Evolutionary conservation across 2,329 filamentous ascomycete species (phyloP).

Genomic region (Leptosphaerulina australis): DNA sequence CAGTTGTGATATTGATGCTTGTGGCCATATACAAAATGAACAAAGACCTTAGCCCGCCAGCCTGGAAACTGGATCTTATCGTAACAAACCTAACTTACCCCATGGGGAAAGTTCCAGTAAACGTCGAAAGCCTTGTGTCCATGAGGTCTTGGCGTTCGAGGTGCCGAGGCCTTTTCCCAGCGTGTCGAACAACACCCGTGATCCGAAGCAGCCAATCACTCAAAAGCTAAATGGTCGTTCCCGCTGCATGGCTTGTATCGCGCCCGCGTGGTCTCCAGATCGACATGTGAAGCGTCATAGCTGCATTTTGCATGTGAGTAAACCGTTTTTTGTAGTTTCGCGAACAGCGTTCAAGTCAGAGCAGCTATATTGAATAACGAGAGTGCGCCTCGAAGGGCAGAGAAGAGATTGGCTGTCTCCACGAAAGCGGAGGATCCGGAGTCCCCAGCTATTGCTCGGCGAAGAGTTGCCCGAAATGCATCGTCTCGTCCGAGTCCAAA

Average conservation of each 20-base stretch:
- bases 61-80: slow-evolving; percentile 2
- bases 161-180: slow-evolving; percentile 10
- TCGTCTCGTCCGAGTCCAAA: slow-evolving; percentile 8
- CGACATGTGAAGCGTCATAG: slow-evolving; percentile 23
- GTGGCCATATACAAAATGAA: too few species aligned
- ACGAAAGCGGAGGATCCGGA: slow-evolving; percentile 13
- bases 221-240: slow-evolving; percentile 8
- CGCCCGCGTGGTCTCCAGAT: slow-evolving; percentile 20
- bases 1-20: too few species aligned
- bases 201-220: slow-evolving; percentile 19
- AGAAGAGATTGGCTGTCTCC: slow-evolving; percentile 8
- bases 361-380: background rate
- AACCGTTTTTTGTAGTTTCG: background rate
- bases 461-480: slow-evolving; percentile 10
- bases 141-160: background rate
- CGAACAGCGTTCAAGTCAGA: background rate
- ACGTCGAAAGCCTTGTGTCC: background rate
- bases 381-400: background rate
- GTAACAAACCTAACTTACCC: slow-evolving; percentile 2
- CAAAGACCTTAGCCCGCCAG: background rate
- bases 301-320: slow-evolving; percentile 18
- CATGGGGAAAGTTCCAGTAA: slow-evolving; percentile 1
- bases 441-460: slow-evolving; percentile 11
- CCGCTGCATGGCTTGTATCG: slow-evolving; percentile 25
- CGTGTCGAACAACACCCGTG: background rate